Base-by-base conservation (phyloP, 306 rosid species). In the Begonia masoniana region DNA sequence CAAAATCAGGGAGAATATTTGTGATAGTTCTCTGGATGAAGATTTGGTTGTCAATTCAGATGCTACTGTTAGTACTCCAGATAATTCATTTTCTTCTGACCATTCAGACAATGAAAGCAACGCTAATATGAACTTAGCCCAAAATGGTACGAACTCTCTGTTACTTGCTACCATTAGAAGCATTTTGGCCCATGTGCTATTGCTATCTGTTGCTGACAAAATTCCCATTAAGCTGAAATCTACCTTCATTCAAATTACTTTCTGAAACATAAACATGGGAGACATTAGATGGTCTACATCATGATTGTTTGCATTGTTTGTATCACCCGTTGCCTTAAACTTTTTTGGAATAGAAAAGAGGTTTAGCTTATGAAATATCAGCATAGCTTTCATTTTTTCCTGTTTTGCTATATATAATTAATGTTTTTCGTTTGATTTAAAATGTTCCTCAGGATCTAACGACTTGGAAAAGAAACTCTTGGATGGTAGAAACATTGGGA, bases 31-130 rank as follows among this genome's bases (percentile, higher is more conserved):
- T 14, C 83, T 75, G 67, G 84, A 70, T 57, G 82, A 50, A 67
- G 68, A 46, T 62, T 66, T 24, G 56, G 21, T 16, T 49, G 60
- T 19, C 23, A 26, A 58, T 62, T 81, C 88, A 13, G 79, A 67
- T 75, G 68, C 69, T 56, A 85, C 84, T 76, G 74, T 82, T 45
- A 68, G 61, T 65, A 63, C 76, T 62, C 85, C 92, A 43, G 78
- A 75, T 62, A 58, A 62, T 62, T 78, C 91, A 23, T 58, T 69
- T 13, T 56, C 74, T 17, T 77, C 86, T 36, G 78, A 75, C 69
- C 80, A 51, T 69, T 77, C 91, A 21, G 97, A 83, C 19, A 87
- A 69, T 57, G 79, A 76, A 64, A 81, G 81, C 72, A 79, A 77
- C 50, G 63, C 81, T 58, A 81, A 65, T 68, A 55, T 56, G 66